Evolutionary conservation across 1,284 basidiomycete genomes (phyloP).

Genomic region (Boletus subluridellus): DNA sequence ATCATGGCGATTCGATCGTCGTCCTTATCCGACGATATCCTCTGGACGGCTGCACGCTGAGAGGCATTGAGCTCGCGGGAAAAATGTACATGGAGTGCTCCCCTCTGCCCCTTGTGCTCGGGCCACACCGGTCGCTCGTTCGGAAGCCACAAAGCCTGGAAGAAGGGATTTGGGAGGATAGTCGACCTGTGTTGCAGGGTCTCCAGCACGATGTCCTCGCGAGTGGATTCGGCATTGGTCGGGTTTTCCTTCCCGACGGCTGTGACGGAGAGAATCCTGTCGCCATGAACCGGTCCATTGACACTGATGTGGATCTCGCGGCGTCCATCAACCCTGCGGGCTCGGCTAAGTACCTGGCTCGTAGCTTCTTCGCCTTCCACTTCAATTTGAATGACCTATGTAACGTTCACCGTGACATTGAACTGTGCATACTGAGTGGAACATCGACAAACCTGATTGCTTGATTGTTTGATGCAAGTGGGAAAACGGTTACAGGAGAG

Average conservation of each 20-base stretch:
- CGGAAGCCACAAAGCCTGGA: constrained; percentile 43
- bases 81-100: constrained; percentile 5
- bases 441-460: constrained; percentile 33
- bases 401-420: background rate
- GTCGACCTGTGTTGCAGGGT: constrained; percentile 35
- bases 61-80: constrained; percentile 37
- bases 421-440: background rate
- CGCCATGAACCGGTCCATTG: constrained; percentile 19
- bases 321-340: constrained; percentile 20
- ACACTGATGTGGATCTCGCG: constrained; percentile 22
- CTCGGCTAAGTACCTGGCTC: constrained; percentile 16
- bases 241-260: constrained; percentile 44
- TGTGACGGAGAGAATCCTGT: constrained; percentile 30
- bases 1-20: constrained; percentile 48
- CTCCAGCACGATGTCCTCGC: constrained; percentile 36
- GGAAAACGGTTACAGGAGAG: constrained; percentile 43
- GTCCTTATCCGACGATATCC: constrained; percentile 37
- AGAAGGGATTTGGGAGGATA: constrained; percentile 43
- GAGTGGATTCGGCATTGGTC: constrained; percentile 41
- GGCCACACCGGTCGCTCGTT: constrained; percentile 15
- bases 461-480: constrained; percentile 35
- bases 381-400: constrained; percentile 24
- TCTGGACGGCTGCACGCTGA: constrained; percentile 37
- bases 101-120: background rate
- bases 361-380: background rate